Evolutionary conservation across 768 basidiomycete species (phyloP).

Genomic region (Lactarius pseudohatsudake): DNA sequence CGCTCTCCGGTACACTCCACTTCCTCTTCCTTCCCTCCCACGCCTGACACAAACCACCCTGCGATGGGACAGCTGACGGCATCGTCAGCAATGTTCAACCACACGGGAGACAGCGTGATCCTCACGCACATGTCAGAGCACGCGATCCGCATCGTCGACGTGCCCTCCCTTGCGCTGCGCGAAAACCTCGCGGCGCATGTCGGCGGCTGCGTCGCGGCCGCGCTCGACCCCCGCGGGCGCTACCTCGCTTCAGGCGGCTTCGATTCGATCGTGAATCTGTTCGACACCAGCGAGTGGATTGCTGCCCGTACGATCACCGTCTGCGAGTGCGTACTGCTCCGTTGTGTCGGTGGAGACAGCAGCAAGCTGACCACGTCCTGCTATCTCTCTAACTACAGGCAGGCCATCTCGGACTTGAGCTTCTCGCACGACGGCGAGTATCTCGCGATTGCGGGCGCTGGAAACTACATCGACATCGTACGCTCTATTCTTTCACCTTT

Average conservation of each 20-base stretch:
- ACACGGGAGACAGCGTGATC: conserved; percentile 69
- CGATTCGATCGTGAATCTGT: conserved; percentile 82
- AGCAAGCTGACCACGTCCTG: neutral
- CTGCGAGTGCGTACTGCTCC: conserved; percentile 63
- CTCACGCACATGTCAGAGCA: conserved; percentile 64
- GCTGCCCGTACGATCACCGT: conserved; percentile 71
- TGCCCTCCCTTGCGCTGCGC: conserved; percentile 56
- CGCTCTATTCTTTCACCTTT: neutral
- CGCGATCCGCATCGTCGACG: conserved; percentile 66
- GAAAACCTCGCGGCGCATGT: conserved; percentile 75
- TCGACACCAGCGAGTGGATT: conserved; percentile 80
- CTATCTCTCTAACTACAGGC: conserved; percentile 40
- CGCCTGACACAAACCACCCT: neutral
- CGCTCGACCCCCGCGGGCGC: conserved; percentile 76
- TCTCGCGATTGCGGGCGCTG: conserved; percentile 70
- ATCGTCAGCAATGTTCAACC: conserved; percentile 74
- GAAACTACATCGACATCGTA: conserved; percentile 76
- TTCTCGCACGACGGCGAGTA: conserved; percentile 87
- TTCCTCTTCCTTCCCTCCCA: conserved; percentile 11
- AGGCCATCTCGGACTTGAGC: conserved; percentile 69
- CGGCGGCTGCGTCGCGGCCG: conserved; percentile 74
- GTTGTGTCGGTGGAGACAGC: neutral
- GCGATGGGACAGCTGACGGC: conserved; percentile 44
- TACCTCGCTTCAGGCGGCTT: conserved; percentile 79
- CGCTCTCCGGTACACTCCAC: conserved; percentile 25